Conservation (phyloP, 306 rosid genomes). For the Amphicarpaea edgeworthii region DNA sequence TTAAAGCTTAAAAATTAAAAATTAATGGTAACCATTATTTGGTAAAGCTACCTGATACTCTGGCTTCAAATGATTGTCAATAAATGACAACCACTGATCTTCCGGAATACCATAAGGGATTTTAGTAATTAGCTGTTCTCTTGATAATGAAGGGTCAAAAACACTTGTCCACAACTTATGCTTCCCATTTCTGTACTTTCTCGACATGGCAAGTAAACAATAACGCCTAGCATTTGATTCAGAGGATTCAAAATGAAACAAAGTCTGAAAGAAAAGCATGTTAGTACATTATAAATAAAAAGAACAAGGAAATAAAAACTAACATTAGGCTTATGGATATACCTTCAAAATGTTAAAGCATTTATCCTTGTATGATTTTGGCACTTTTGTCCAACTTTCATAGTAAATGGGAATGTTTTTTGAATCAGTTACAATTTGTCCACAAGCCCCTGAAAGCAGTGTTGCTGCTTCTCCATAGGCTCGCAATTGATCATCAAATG, state of each 20-base stretch:
- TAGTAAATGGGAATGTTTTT: not conserved
- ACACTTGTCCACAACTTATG: not conserved
- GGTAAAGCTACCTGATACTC: constrained; percentile 4
- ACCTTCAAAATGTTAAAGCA: constrained; percentile 27
- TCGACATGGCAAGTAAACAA: constrained; percentile 12
- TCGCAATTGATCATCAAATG: constrained; percentile 25
- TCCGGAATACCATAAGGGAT: not conserved
- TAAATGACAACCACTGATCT: constrained; percentile 25
- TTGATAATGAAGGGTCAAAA: constrained; percentile 2
- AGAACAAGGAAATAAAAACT: not conserved
- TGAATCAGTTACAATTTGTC: not conserved
- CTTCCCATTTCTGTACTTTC: constrained; percentile 19
- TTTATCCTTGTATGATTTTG: not conserved
- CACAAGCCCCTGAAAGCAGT: constrained; percentile 14
- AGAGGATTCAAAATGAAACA: constrained; percentile 16
- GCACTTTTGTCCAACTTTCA: constrained; percentile 5
- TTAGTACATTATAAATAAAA: not conserved
- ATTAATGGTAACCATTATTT: not conserved
- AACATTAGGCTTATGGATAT: not conserved
- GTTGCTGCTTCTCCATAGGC: constrained; percentile 24
- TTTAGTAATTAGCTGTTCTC: constrained; percentile 12
- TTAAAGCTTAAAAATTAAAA: not conserved
- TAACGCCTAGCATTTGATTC: constrained; percentile 10
- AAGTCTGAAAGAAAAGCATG: not conserved
- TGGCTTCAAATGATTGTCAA: constrained; percentile 21